These are phyloP conservation scores for Ophiorrhiza pumila DNA, from an alignment of 257 asterid species.

Conservation along the genomic window DNA sequence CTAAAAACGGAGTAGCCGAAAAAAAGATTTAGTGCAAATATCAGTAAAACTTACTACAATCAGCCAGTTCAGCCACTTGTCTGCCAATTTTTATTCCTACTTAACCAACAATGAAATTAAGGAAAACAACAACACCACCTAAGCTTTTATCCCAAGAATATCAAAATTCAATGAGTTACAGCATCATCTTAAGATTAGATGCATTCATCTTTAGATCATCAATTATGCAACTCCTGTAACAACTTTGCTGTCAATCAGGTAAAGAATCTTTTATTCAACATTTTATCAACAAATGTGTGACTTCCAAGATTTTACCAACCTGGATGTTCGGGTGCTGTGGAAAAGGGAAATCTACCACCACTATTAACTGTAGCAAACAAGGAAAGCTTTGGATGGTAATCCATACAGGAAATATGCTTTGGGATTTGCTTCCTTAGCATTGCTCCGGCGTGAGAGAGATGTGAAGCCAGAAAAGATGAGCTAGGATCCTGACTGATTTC, in stretches of 20 bases:
- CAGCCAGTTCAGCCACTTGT: background rate
- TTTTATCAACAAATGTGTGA: background rate
- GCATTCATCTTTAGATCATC: background rate
- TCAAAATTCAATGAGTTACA: background rate
- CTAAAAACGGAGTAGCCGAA: background rate
- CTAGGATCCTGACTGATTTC: constrained; percentile 88
- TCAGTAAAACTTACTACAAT: background rate
- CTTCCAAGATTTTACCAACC: constrained; percentile 14
- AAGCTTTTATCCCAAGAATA: too few relatives aligned
- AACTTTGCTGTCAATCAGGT: constrained; percentile 1
- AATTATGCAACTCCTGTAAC: background rate
- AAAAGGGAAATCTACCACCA: constrained; percentile 39
- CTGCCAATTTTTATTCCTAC: background rate
- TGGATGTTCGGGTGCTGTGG: constrained; percentile 17
- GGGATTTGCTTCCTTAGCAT: constrained; percentile 50
- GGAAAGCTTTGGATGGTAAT: constrained; percentile 57
- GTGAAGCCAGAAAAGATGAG: constrained; percentile 58
- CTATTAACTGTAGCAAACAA: constrained; percentile 55
- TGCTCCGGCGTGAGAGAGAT: constrained; percentile 36
- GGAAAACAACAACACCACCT: too few relatives aligned
- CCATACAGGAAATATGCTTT: constrained; percentile 67
- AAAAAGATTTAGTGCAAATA: background rate
- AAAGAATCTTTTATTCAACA: background rate
- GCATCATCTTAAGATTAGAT: background rate
- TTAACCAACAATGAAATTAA: background rate